A percentile compares a stretch with the other conserved stretches of the same genome.
These are phyloP conservation scores for Boletus rufocinnamomeus DNA, from an alignment of 768 basidiomycete species.

Conservation along the genomic window DNA sequence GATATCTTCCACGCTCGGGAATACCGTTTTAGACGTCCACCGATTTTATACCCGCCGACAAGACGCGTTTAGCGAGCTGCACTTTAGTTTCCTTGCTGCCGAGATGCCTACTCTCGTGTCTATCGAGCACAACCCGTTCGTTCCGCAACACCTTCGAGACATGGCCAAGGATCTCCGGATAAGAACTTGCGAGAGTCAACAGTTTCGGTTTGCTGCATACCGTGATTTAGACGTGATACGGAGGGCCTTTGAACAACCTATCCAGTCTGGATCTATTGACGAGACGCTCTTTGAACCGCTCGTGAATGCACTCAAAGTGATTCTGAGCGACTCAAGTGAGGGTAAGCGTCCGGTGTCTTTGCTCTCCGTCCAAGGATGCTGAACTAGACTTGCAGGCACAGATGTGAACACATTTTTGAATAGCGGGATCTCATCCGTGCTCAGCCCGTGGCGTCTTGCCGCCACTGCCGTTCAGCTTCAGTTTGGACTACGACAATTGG, in stretches of 20 bases:
- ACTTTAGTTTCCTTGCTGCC: conserved; percentile 63
- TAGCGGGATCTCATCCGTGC: conserved; percentile 63
- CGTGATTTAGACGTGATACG: conserved; percentile 72
- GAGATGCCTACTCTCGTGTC: conserved; percentile 71
- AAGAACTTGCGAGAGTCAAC: conserved; percentile 57
- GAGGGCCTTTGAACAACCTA: conserved; percentile 63
- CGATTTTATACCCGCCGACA: conserved; percentile 68
- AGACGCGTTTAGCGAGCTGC: conserved; percentile 63
- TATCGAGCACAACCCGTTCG: conserved; percentile 59
- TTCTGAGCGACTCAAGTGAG: conserved; percentile 62
- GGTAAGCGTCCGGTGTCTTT: conserved; percentile 41
- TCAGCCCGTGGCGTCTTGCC: conserved; percentile 84
- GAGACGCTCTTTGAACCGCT: conserved; percentile 61
- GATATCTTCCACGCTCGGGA: conserved; percentile 39
- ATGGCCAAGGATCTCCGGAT: conserved; percentile 55
- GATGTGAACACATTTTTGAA: conserved; percentile 53
- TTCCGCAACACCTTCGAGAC: conserved; percentile 52
- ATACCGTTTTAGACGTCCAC: conserved; percentile 64
- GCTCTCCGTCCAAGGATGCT: not conserved
- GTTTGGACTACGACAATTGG: conserved; percentile 72
- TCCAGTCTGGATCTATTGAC: conserved; percentile 49
- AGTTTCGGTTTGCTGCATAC: conserved; percentile 78
- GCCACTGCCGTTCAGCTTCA: conserved; percentile 81
- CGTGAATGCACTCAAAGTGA: conserved; percentile 64
- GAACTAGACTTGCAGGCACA: conserved; percentile 25